These are phyloP conservation scores for Elaeis guineensis DNA, from an alignment of 176 grass and related monocot genomes.

Conservation along the genomic window DNA sequence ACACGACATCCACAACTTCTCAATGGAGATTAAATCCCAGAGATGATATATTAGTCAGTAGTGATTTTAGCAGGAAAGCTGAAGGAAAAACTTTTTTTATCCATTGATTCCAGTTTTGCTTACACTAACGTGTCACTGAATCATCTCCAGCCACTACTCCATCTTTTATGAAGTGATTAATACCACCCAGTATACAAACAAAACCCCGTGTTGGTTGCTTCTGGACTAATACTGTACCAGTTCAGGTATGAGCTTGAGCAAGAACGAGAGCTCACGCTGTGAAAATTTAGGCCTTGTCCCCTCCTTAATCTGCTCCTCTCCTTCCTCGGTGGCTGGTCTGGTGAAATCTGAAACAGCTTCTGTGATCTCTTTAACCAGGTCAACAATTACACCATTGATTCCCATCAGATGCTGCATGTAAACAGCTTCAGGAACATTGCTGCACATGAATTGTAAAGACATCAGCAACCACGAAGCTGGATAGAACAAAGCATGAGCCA, in stretches of 20 bases:
- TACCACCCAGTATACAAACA: too few relatives aligned
- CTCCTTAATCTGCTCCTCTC: not conserved
- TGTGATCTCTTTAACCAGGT: constrained; percentile 54
- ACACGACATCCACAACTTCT: too few relatives aligned
- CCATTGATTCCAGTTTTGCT: too few relatives aligned
- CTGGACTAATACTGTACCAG: constrained; percentile 30
- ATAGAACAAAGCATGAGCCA: constrained; percentile 30
- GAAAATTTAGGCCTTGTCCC: constrained; percentile 32
- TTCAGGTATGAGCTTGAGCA: constrained; percentile 60
- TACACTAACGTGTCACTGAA: too few relatives aligned
- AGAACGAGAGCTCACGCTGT: constrained; percentile 40
- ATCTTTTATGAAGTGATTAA: too few relatives aligned
- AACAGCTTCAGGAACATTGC: constrained; percentile 55
- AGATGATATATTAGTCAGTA: too few relatives aligned
- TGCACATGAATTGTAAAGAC: not conserved
- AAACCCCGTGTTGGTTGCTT: not conserved
- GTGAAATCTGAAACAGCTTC: constrained; percentile 31
- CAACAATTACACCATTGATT: constrained; percentile 52
- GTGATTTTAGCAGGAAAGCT: too few relatives aligned
- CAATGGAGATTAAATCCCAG: too few relatives aligned
- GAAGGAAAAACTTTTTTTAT: too few relatives aligned
- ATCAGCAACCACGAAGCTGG: too few relatives aligned
- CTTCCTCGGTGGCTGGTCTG: constrained; percentile 1
- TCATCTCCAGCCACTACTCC: too few relatives aligned
- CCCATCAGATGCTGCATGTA: constrained; percentile 61